Conservation (phyloP, 139 green algal species). For the Chlorella sp. region DNA sequence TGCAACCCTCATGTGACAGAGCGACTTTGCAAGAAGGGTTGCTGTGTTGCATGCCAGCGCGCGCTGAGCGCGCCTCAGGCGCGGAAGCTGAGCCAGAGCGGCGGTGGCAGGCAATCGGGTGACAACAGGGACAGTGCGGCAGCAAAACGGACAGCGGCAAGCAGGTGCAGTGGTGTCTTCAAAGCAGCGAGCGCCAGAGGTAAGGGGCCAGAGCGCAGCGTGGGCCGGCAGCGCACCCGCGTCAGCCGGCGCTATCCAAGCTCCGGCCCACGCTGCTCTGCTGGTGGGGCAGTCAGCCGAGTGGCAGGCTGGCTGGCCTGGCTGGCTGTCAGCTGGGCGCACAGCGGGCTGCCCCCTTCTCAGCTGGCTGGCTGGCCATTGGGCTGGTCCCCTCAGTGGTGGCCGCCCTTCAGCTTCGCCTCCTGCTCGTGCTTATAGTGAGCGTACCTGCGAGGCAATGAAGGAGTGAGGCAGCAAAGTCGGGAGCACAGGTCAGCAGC, state of each 20-base stretch:
- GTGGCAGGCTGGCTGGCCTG: too few species aligned
- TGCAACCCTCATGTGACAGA: too few species aligned
- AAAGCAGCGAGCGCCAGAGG: not conserved
- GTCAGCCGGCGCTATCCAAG: not conserved
- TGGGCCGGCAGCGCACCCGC: not conserved
- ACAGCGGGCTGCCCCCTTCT: too few species aligned
- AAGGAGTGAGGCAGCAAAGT: too few species aligned
- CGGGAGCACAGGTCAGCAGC: too few species aligned
- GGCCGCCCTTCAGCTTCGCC: slow-evolving; percentile 61
- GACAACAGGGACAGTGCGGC: not conserved
- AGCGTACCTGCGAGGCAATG: slow-evolving; percentile 36
- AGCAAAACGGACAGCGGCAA: not conserved
- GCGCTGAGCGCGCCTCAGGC: too few species aligned
- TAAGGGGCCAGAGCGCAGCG: not conserved
- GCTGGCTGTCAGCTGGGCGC: too few species aligned
- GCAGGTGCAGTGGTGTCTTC: not conserved
- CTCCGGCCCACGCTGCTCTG: not conserved
- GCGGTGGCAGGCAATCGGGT: not conserved
- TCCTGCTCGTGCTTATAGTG: slow-evolving; percentile 64
- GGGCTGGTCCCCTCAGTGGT: slow-evolving; percentile 26
- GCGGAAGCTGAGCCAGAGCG: too few species aligned
- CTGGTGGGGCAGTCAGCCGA: too few species aligned
- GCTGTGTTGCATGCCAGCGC: too few species aligned
- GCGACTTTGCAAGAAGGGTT: too few species aligned
- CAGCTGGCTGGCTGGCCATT: too few species aligned